Evolutionary conservation across 1,284 basidiomycete species (phyloP).

Genomic region (Leccinum pseudoinsigne): DNA sequence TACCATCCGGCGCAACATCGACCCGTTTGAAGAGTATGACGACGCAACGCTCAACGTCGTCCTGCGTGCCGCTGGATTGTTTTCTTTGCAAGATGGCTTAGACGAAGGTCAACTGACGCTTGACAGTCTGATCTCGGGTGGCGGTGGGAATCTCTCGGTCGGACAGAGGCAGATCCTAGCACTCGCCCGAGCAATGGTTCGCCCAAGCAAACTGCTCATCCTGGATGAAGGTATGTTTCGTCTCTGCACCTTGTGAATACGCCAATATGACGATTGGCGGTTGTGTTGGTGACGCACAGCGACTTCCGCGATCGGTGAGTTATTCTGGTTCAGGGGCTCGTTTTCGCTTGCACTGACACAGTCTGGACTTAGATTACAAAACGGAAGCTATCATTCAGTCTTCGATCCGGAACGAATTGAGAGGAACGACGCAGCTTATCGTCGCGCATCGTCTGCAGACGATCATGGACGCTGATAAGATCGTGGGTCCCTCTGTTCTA

Average conservation of each 20-base stretch:
- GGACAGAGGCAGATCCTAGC: constrained; percentile 70
- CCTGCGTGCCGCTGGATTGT: constrained; percentile 55
- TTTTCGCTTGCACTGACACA: neutral
- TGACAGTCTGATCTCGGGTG: constrained; percentile 49
- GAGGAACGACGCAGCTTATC: constrained; percentile 60
- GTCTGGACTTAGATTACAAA: constrained; percentile 19
- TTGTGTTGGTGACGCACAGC: constrained; percentile 26
- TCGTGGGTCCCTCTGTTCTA: constrained; percentile 26
- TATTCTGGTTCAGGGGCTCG: neutral
- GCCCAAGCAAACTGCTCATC: constrained; percentile 31
- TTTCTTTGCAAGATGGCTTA: constrained; percentile 47
- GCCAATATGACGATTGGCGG: neutral
- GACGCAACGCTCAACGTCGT: constrained; percentile 61
- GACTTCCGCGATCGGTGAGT: constrained; percentile 34
- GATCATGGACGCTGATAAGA: constrained; percentile 66
- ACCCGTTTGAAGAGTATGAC: constrained; percentile 74
- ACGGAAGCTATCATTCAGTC: constrained; percentile 33
- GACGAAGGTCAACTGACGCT: constrained; percentile 39
- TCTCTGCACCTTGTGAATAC: neutral
- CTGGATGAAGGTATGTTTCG: constrained; percentile 35
- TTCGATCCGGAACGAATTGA: constrained; percentile 39
- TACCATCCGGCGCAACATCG: constrained; percentile 56
- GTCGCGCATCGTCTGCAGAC: constrained; percentile 72
- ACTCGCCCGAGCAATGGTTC: constrained; percentile 41
- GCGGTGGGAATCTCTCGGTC: constrained; percentile 66